phyloP scores from a whole-genome alignment of 2,329 filamentous ascomycete species.

The Ceratocystis papillata region DNA sequence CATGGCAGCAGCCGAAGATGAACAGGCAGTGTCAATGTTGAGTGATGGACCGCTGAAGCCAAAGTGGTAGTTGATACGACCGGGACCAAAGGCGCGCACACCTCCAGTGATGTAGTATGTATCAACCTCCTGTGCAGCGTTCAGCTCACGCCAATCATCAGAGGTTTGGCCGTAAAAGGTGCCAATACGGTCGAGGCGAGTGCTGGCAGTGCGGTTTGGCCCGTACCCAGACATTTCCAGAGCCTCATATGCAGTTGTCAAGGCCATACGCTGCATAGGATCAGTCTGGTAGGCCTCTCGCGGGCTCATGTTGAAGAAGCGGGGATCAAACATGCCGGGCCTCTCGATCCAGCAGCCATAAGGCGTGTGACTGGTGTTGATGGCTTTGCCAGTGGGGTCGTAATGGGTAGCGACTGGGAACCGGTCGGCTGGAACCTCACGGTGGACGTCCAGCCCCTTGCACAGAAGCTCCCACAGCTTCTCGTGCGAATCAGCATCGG shows the following conservation, averaged over 20 bases:
- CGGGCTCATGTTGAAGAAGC: constrained; percentile 77
- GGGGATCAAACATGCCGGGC: constrained; percentile 62
- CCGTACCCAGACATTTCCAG: constrained; percentile 66
- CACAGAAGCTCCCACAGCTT: constrained; percentile 55
- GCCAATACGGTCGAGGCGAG: constrained; percentile 48
- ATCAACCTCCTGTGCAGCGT: constrained; percentile 55
- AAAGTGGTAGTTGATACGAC: constrained; percentile 67
- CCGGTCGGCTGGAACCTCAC: constrained; percentile 51
- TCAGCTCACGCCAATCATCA: constrained; percentile 70
- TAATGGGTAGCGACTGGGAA: constrained; percentile 58
- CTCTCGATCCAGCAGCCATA: constrained; percentile 62
- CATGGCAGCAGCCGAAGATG: constrained; percentile 61
- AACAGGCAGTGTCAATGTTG: constrained; percentile 66
- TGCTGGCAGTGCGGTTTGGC: constrained; percentile 55
- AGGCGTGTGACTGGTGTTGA: constrained; percentile 58
- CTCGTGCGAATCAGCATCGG: constrained; percentile 34
- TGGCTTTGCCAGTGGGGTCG: constrained; percentile 54
- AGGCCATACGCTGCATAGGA: constrained; percentile 61
- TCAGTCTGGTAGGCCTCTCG: constrained; percentile 65
- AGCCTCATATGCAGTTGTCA: constrained; percentile 69
- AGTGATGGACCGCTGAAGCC: constrained; percentile 64
- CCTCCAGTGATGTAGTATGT: constrained; percentile 46
- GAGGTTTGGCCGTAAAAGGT: constrained; percentile 68
- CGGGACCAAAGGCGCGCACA: constrained; percentile 41
- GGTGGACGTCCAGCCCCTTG: constrained; percentile 56